Conservation (phyloP, 2,329 filamentous ascomycete genomes). For the Colletotrichum paranaense region DNA sequence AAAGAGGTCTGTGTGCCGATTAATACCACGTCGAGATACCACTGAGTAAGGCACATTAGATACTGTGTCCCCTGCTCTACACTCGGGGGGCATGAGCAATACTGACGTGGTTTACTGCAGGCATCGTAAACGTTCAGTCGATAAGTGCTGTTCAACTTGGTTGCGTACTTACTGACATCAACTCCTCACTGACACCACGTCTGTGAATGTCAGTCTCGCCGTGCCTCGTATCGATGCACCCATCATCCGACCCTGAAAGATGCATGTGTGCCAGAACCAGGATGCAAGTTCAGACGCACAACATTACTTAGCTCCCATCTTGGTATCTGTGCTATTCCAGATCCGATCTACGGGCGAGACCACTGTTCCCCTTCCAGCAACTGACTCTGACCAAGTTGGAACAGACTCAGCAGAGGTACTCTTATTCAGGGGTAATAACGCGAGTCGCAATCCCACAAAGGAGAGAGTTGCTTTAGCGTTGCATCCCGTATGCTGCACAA, state of each 20-base stretch:
- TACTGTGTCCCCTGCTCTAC: background rate
- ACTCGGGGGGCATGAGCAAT: background rate
- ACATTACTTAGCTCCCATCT: background rate
- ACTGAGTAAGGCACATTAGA: too few species aligned
- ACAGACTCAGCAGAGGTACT: background rate
- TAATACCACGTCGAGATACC: background rate
- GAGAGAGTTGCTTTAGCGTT: background rate
- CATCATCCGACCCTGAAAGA: conserved; percentile 7
- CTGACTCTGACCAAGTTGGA: background rate
- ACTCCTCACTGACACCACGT: background rate
- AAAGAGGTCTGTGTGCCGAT: conserved; percentile 24
- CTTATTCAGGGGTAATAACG: conserved; percentile 18
- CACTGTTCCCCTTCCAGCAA: conserved; percentile 6
- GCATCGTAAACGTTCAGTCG: background rate
- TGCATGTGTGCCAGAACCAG: background rate
- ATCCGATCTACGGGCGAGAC: background rate
- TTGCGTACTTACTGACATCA: background rate
- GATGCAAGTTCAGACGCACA: background rate
- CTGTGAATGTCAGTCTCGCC: background rate
- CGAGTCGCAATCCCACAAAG: conserved; percentile 2
- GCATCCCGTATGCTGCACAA: background rate
- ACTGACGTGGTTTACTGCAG: background rate
- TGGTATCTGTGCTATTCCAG: background rate
- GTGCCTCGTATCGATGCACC: background rate
- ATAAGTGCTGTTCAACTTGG: background rate